Evolutionary conservation across 768 basidiomycete species (phyloP), one percentile per base, ranked within the genome.

Genomic region (Pholiota conissans): DNA sequence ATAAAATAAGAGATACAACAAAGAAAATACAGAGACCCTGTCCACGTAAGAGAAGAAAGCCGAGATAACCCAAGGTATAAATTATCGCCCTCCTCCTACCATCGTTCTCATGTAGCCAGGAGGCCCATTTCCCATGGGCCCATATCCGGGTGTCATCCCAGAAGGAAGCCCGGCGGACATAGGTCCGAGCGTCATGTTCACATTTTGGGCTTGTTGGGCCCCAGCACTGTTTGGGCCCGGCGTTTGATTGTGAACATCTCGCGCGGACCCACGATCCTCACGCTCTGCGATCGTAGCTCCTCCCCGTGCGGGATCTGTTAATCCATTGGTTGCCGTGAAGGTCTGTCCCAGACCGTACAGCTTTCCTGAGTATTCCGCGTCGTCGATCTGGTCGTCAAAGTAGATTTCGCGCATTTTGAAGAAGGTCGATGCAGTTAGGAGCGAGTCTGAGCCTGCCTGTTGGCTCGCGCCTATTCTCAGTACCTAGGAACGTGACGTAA

Each of bases 381-480:
- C 90, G 69, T 98, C 93, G 52, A 97, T 81, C n/a, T 84, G 77
- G 69, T 94, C 90, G 60, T 88, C 84, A 76, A 99, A 99, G 75
- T 95, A 98, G 14, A 90, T 72, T 63, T 93, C 87, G 27, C 92
- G 86, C 84, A 98, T 92, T 72, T 95, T 91, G 88, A 98, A 98
- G 76, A 98, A 98, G 0, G 93, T 93, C 2, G 89, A 86, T 2
- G 94, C 86, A 6, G 95, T 98, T 46, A 99, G 82, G 39, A 98
- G 86, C 13, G 91, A 93, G 69, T 98, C 97, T n/a, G 93, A 95
- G 13, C 97, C 96, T 9, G 96, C 95, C 76, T 97, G 96, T 73
- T 97, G 95, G 55, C 93, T 91, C 20, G 86, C 83, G 5, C 93
- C 94, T 71, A 94, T 91, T 42, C 95, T 85, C 73, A 87, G 79